Conservation (phyloP, 805 yeast species). For the Kurtzmaniella cleridarum region DNA sequence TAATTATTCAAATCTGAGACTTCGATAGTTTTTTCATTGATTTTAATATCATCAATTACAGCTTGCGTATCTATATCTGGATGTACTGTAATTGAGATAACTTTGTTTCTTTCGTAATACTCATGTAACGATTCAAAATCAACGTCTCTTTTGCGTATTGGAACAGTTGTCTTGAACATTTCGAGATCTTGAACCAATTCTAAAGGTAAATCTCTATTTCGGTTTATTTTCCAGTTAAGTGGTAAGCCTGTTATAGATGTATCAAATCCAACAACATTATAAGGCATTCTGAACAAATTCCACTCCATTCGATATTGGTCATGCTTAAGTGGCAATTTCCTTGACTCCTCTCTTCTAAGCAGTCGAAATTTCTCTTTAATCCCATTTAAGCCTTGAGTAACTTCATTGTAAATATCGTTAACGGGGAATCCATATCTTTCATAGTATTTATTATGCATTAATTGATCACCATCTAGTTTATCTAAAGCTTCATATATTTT, state of each 20-base stretch:
- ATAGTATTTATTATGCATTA: conserved; percentile 33
- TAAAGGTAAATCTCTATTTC: conserved; percentile 22
- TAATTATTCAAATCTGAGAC: neutral
- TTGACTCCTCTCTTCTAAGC: conserved; percentile 29
- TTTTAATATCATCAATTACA: neutral
- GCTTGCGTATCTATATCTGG: conserved; percentile 3
- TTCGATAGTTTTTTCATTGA: conserved; percentile 2
- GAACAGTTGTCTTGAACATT: conserved; percentile 22
- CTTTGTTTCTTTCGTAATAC: conserved; percentile 11
- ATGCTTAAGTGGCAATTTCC: conserved; percentile 20
- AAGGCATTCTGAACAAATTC: conserved; percentile 25
- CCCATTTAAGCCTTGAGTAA: conserved; percentile 31
- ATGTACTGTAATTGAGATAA: conserved; percentile 14
- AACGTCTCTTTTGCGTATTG: conserved; percentile 31
- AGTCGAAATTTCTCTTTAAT: conserved; percentile 31
- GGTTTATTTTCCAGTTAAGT: conserved; percentile 6
- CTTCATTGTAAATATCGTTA: conserved; percentile 23
- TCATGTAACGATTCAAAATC: conserved; percentile 17
- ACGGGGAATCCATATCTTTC: conserved; percentile 27
- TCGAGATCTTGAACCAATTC: conserved; percentile 36
- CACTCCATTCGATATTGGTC: conserved; percentile 25
- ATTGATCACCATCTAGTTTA: conserved; percentile 31
- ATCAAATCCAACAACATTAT: conserved; percentile 40
- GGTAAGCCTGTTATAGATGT: conserved; percentile 35
- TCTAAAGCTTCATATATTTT: conserved; percentile 25